These are phyloP conservation scores for Metschnikowia dekortorum DNA, from an alignment of 805 yeast species.

Conservation along the genomic window DNA sequence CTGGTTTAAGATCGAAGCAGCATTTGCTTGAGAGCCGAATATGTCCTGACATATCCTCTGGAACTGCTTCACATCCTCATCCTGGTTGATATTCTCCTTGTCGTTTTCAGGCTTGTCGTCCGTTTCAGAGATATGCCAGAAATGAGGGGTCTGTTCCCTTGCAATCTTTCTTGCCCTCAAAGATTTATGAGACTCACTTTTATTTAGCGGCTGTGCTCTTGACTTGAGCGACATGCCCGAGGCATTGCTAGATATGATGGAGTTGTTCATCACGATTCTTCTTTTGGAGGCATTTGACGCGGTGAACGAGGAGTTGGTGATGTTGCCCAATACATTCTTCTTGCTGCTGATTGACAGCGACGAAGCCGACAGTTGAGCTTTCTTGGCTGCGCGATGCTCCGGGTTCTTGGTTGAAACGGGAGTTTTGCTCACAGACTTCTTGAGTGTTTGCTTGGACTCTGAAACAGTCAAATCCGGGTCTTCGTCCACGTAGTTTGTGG, in stretches of 20 bases:
- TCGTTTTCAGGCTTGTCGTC: slow-evolving; percentile 13
- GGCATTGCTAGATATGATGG: slow-evolving; percentile 21
- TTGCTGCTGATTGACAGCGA: slow-evolving; percentile 17
- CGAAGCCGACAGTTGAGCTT: slow-evolving; percentile 22
- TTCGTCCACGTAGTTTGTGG: slow-evolving; percentile 23
- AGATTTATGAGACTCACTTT: slow-evolving; percentile 10
- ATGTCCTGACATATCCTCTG: slow-evolving; percentile 29
- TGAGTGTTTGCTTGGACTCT: slow-evolving; percentile 27
- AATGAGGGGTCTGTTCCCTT: slow-evolving; percentile 16
- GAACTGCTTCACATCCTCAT: slow-evolving; percentile 28
- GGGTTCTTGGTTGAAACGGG: slow-evolving; percentile 33
- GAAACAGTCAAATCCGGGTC: slow-evolving; percentile 22
- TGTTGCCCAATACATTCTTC: slow-evolving; percentile 27
- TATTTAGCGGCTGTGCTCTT: slow-evolving; percentile 7
- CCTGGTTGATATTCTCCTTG: slow-evolving; percentile 14
- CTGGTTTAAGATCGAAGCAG: slow-evolving; percentile 5
- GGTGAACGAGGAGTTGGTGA: slow-evolving; percentile 32
- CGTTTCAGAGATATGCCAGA: slow-evolving; percentile 13
- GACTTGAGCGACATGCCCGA: slow-evolving; percentile 16
- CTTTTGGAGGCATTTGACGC: slow-evolving; percentile 39
- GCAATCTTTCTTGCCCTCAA: slow-evolving; percentile 10
- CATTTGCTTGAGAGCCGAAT: slow-evolving; percentile 21
- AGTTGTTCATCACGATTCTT: slow-evolving; percentile 24
- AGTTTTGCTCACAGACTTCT: slow-evolving; percentile 33
- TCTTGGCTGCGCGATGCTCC: slow-evolving; percentile 15